phyloP scores from a whole-genome alignment of 306 rosid species.

The Betula pendula region DNA sequence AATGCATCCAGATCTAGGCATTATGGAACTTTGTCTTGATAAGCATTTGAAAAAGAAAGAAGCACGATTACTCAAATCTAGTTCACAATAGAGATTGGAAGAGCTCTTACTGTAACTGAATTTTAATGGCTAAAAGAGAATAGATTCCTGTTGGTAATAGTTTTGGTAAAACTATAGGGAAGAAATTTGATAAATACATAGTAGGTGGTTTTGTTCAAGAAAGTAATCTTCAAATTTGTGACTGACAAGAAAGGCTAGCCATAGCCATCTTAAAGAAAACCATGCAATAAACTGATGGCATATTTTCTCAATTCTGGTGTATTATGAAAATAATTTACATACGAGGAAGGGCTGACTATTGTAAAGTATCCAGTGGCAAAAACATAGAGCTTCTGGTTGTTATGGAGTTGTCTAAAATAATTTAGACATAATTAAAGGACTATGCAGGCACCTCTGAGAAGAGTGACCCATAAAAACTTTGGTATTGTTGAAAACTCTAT shows the following conservation, averaged over 20 bases:
- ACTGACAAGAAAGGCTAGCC: not conserved
- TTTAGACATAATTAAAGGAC: not conserved
- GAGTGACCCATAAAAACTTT: not conserved
- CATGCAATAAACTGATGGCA: not conserved
- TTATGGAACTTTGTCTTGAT: not conserved
- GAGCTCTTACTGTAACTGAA: not conserved
- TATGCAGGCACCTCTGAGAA: not conserved
- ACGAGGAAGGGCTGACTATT: not conserved
- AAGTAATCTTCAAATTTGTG: conserved; percentile 1
- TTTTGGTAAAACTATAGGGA: not conserved
- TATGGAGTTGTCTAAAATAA: not conserved
- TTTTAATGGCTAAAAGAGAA: not conserved
- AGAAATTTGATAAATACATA: not conserved
- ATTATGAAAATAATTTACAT: not conserved
- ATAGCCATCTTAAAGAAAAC: not conserved
- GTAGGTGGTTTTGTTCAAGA: not conserved
- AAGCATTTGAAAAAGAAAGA: not conserved
- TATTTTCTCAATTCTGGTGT: not conserved
- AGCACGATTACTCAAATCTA: not conserved
- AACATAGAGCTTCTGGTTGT: not conserved
- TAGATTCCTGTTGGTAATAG: not conserved
- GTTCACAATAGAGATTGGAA: not conserved
- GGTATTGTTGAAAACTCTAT: not conserved
- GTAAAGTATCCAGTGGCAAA: not conserved
- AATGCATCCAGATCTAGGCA: not conserved